phyloP scores from a whole-genome alignment of 306 rosid species.

The Quercus variabilis region DNA sequence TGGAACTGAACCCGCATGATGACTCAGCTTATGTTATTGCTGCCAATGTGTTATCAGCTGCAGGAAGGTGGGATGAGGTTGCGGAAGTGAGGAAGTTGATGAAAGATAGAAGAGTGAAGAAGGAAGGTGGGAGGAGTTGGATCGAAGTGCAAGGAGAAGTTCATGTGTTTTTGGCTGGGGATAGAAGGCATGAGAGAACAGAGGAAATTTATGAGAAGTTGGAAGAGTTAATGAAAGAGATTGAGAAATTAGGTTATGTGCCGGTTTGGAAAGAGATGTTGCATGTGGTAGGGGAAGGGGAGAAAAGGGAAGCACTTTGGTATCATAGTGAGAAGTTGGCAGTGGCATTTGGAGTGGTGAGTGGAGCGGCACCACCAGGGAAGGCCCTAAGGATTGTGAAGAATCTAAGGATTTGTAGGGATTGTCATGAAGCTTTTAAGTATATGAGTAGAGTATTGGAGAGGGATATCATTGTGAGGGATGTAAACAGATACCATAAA shows the following conservation, averaged over 20 bases:
- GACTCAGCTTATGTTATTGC: constrained; percentile 74
- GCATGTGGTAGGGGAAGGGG: constrained; percentile 63
- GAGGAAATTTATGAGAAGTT: constrained; percentile 57
- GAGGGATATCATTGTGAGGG: constrained; percentile 83
- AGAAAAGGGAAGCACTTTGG: constrained; percentile 76
- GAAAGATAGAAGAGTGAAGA: constrained; percentile 65
- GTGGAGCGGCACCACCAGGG: constrained; percentile 55
- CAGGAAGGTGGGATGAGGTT: constrained; percentile 84
- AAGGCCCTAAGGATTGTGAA: constrained; percentile 75
- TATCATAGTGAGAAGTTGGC: constrained; percentile 87
- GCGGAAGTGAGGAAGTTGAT: constrained; percentile 70
- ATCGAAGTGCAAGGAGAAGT: constrained; percentile 74
- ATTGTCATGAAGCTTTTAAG: constrained; percentile 77
- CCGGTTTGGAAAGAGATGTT: constrained; percentile 69
- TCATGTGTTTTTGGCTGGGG: constrained; percentile 77
- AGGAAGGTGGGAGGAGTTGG: constrained; percentile 88
- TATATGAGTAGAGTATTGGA: constrained; percentile 57
- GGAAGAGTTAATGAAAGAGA: constrained; percentile 52
- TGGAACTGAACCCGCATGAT: constrained; percentile 65
- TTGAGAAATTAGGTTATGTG: constrained; percentile 66
- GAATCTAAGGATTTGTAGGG: constrained; percentile 87
- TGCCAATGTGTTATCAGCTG: constrained; percentile 61
- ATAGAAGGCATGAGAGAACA: constrained; percentile 59
- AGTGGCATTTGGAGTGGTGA: constrained; percentile 68
- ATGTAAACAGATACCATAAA: constrained; percentile 77